Percentiles rank a stretch among this genome's conserved stretches.
These are phyloP conservation scores for Apiotrichum gracile DNA, from an alignment of 1,284 basidiomycete genomes.

Conservation along the genomic window DNA sequence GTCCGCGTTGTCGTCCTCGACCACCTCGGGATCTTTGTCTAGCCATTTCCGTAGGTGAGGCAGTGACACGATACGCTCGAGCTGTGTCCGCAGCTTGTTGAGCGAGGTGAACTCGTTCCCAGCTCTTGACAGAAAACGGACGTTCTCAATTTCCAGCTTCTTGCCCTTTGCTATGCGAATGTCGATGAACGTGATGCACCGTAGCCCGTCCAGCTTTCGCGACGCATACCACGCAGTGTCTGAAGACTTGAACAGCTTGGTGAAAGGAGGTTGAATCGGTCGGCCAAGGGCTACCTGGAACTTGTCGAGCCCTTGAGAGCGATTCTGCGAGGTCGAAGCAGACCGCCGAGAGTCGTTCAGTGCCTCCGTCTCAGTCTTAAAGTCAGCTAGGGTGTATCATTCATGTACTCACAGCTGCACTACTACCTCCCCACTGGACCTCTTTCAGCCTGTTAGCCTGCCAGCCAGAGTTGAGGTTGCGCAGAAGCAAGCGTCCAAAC, in stretches of 20 bases:
- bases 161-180: not conserved
- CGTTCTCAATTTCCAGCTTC: constrained; percentile 6
- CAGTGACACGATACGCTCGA: constrained; percentile 14
- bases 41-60: constrained; percentile 17
- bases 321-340: not conserved
- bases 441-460: constrained; percentile 22
- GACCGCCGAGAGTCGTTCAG: too few species aligned
- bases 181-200: constrained; percentile 37
- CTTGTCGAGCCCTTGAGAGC: not conserved
- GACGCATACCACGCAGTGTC: constrained; percentile 33
- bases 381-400: too few species aligned
- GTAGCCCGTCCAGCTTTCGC: constrained; percentile 44
- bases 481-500: constrained; percentile 34
- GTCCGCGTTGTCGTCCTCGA: not conserved
- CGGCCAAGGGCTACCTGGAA: not conserved
- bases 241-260: not conserved
- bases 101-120: constrained; percentile 37
- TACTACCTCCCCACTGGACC: constrained; percentile 21
- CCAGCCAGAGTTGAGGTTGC: constrained; percentile 37
- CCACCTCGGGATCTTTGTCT: constrained; percentile 8
- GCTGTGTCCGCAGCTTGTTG: constrained; percentile 18
- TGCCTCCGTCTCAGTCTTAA: not conserved
- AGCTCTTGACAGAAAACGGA: constrained; percentile 28
- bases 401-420: not conserved
- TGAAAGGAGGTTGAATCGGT: not conserved